phyloP scores from a whole-genome alignment of 2,329 filamentous ascomycete genomes.

The Hypoxylon sp. region DNA sequence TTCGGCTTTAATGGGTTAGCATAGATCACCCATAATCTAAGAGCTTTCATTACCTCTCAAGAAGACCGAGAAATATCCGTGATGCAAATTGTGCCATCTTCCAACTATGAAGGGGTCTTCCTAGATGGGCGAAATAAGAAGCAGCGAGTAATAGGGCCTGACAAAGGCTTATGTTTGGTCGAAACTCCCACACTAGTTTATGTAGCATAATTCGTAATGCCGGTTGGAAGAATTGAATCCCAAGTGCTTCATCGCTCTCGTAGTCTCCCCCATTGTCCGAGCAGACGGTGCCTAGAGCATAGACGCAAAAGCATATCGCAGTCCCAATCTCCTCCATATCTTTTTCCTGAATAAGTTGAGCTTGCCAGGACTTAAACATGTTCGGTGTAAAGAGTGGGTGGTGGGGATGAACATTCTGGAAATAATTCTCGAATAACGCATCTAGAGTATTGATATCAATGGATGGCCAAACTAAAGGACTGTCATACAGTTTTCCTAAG shows the following conservation, averaged over 20 bases:
- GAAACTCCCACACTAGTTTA: conserved; percentile 55
- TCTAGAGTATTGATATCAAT: conserved; percentile 51
- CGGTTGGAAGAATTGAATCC: conserved; percentile 55
- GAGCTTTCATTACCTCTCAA: conserved; percentile 51
- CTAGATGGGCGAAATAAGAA: conserved; percentile 58
- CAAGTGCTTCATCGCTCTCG: conserved; percentile 51
- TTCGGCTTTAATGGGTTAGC: conserved; percentile 42
- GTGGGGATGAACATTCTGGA: conserved; percentile 55
- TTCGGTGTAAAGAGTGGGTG: conserved; percentile 55
- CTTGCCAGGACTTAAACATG: conserved; percentile 53
- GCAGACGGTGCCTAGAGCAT: conserved; percentile 55
- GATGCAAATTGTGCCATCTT: conserved; percentile 56
- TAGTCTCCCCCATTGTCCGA: conserved; percentile 35
- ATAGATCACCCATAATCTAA: not conserved
- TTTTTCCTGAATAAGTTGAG: conserved; percentile 48
- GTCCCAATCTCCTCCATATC: conserved; percentile 51
- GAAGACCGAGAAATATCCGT: conserved; percentile 52
- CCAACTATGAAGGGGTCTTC: conserved; percentile 57
- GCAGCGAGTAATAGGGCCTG: conserved; percentile 57
- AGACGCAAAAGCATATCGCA: conserved; percentile 57
- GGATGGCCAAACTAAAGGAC: conserved; percentile 49
- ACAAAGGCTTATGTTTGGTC: conserved; percentile 51
- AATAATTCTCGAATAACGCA: conserved; percentile 54
- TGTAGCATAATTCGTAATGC: conserved; percentile 56
- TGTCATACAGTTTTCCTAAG: conserved; percentile 51